Evolutionary conservation across 2,329 filamentous ascomycete genomes (phyloP).

Genomic region (Aspergillus oerlinghausenensis): DNA sequence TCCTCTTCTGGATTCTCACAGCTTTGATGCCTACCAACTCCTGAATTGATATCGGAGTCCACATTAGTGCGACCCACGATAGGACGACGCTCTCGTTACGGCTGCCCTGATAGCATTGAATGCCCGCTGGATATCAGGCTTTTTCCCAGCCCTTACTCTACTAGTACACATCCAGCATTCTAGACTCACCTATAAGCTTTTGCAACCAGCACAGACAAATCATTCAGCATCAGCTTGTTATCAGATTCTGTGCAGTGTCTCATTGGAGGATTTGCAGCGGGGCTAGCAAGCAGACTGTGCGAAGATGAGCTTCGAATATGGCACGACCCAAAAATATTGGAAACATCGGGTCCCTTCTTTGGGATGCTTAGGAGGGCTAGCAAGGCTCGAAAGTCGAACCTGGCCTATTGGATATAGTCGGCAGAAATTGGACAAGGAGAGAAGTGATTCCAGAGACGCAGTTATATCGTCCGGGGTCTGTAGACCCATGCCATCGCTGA

Average conservation of each 20-base stretch:
- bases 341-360: background rate
- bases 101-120: background rate
- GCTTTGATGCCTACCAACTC: background rate
- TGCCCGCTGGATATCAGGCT: background rate
- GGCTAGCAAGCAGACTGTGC: background rate
- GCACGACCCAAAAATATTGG: background rate
- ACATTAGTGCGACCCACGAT: background rate
- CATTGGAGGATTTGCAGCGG: background rate
- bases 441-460: background rate
- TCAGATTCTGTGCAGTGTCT: background rate
- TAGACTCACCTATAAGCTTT: background rate
- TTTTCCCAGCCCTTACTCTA: background rate
- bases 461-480: background rate
- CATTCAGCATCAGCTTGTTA: background rate
- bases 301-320: background rate
- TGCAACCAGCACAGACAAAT: background rate
- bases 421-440: background rate
- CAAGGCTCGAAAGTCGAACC: too few species aligned
- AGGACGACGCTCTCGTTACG: background rate
- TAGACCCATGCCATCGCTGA: background rate
- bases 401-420: background rate
- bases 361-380: background rate
- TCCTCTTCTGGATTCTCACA: background rate
- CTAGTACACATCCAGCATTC: too few species aligned
- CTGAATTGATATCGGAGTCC: background rate